A percentile compares a stretch with the other conserved stretches of the same genome.
These are phyloP conservation scores for Russula compacta DNA, from an alignment of 768 basidiomycete species.

Conservation along the genomic window DNA sequence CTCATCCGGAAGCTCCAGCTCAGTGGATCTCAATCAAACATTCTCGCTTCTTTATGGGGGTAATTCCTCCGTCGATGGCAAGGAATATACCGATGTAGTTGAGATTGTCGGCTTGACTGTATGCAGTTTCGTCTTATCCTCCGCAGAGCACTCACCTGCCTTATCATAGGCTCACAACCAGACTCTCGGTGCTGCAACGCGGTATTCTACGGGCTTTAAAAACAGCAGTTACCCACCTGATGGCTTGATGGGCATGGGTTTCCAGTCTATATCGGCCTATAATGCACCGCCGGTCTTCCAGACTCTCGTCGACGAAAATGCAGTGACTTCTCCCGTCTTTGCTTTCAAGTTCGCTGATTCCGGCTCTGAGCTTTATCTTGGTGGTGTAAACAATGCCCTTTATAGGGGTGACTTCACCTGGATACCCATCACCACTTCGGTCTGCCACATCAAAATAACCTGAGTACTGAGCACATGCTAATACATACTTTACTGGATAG, in stretches of 20 bases:
- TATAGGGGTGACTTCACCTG: slow-evolving; percentile 1
- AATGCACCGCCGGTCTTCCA: slow-evolving; percentile 27
- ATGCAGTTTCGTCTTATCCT: no score
- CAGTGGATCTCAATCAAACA: slow-evolving; percentile 21
- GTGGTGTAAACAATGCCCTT: not conserved
- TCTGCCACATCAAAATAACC: not conserved
- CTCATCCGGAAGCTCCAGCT: slow-evolving; percentile 4
- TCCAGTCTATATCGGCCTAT: slow-evolving; percentile 23
- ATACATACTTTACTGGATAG: not conserved
- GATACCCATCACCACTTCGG: not conserved
- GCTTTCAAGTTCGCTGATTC: slow-evolving; percentile 37
- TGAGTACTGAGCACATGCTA: not conserved
- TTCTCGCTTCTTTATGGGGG: slow-evolving; percentile 33
- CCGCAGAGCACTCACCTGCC: not conserved
- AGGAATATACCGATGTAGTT: slow-evolving; percentile 37
- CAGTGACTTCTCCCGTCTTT: slow-evolving; percentile 32
- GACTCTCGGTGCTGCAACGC: slow-evolving; percentile 36
- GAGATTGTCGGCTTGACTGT: slow-evolving; percentile 28
- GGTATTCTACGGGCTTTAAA: slow-evolving; percentile 30
- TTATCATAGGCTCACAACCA: slow-evolving; percentile 27
- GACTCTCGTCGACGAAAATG: slow-evolving; percentile 33
- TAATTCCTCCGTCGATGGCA: slow-evolving; percentile 32
- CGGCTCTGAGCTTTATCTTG: slow-evolving; percentile 20
- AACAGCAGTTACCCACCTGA: slow-evolving; percentile 28
- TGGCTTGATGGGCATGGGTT: slow-evolving; percentile 37